A percentile compares a stretch with the other conserved stretches of the same genome.
phyloP scores from a whole-genome alignment of 768 basidiomycete species.

The Calocera cornea region DNA sequence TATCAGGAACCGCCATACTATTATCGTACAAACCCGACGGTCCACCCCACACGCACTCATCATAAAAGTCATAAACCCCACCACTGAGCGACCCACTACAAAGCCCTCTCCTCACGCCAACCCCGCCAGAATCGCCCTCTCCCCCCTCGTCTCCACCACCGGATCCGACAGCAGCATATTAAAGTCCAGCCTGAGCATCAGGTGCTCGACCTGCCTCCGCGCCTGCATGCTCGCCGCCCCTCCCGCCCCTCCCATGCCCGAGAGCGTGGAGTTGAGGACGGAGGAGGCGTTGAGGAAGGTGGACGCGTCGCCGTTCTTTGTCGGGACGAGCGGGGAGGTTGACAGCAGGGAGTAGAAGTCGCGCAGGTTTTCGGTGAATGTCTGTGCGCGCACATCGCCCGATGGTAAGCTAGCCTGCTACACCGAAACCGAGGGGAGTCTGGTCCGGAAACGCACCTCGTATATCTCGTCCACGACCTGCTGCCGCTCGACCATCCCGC shows the following conservation, averaged over 20 bases:
- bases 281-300: conserved; percentile 58
- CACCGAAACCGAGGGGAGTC: background rate
- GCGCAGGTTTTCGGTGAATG: conserved; percentile 48
- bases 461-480: conserved; percentile 60
- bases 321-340: conserved; percentile 27
- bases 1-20: no score
- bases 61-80: no score
- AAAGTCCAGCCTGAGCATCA: conserved; percentile 72
- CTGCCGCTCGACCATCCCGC: conserved; percentile 56
- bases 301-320: conserved; percentile 19
- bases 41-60: no score
- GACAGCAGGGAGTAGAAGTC: conserved; percentile 74
- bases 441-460: conserved; percentile 36
- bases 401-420: conserved; percentile 6
- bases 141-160: background rate
- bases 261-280: conserved; percentile 33
- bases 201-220: conserved; percentile 67
- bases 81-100: no score
- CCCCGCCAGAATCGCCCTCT: background rate
- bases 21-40: no score
- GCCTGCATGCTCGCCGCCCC: conserved; percentile 35
- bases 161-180: conserved; percentile 28
- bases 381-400: no score
- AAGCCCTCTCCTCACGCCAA: no score
- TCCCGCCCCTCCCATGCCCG: conserved; percentile 33